Base-by-base conservation (phyloP, 192 early-diverging fungal species). In the Haplosporangium gracile region DNA sequence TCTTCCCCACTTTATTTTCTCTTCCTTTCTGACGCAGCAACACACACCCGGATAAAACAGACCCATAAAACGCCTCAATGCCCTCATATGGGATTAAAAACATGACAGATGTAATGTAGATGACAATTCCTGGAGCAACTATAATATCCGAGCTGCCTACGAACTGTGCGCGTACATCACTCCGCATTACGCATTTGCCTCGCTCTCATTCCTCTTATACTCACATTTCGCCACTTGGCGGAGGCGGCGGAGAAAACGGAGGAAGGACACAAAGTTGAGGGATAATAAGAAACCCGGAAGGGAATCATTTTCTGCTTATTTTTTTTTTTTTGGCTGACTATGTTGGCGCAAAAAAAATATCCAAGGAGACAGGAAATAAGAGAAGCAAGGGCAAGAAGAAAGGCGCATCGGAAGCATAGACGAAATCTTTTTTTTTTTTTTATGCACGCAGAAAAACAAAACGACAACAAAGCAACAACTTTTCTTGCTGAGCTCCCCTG, bases 121-220 rank as follows among this genome's bases (percentile, higher is more conserved):
- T 22, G 49, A 51, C 18, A 51, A 20, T 20, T 20, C 18, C 49
- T 51, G 60, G n/a, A 65, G 60, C 43, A 65, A 65, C 60, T 65
- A 29, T 65, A 65, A 65, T 65, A 65, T 10, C 60, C 60, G 26
- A 32, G 32, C 13, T 29, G 9, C 9, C 22, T 10, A 11, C 11
- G 11, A 65, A 65, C 60, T 65, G 60, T 26, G 60, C 60, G 60
- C 60, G 60, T 51, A 51, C 60, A 65, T 65, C 29, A 65, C 60
- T 32, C 60, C 60, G 29, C 29, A 65, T 32, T 65, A 32, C 60
- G 60, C 60, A 51, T 65, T 22, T 24, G 55, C 55, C 55, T 57
- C 55, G 55, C 55, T 57, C 49, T 57, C 55, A 20, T 15, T 20
- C 13, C 49, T 51, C 49, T 51, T 51, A 15, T 15, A 36, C 49